Conservation (phyloP, 306 rosid species). For the Senna siamea region DNA sequence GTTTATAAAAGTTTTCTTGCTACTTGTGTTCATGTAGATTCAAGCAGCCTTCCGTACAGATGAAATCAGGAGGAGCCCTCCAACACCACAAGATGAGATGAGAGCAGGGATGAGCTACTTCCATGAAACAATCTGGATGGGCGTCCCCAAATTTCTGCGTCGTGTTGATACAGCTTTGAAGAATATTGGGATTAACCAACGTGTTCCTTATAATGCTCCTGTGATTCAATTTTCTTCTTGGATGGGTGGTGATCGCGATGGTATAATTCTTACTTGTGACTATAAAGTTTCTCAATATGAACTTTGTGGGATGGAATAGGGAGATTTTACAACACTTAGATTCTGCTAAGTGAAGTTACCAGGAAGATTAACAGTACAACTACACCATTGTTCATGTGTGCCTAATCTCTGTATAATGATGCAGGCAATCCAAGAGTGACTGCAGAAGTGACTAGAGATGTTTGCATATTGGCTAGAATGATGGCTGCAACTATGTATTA, state of each 20-base stretch:
- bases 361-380: no score
- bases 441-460: conserved; percentile 90
- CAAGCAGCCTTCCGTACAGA: conserved; percentile 97
- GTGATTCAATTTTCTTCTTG: conserved; percentile 90
- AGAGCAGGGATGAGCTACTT: conserved; percentile 98
- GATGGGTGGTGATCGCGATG: conserved; percentile 99
- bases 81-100: conserved; percentile 96
- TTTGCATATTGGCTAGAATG: conserved; percentile 87
- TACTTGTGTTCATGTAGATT: conserved; percentile 52
- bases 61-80: conserved; percentile 86
- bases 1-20: neutral
- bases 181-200: conserved; percentile 76
- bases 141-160: conserved; percentile 82
- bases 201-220: conserved; percentile 86
- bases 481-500: conserved; percentile 86
- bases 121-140: conserved; percentile 90
- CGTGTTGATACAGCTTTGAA: conserved; percentile 91
- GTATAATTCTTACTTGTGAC: conserved; percentile 59
- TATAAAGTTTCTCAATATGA: no score
- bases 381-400: no score
- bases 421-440: conserved; percentile 92
- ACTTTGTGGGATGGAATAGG: no score
- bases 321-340: no score
- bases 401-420: conserved; percentile 21
- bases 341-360: no score